Evolutionary conservation across 371 early-diverging fungal species (phyloP).

Genomic region (Cokeromyces recurvatus): DNA sequence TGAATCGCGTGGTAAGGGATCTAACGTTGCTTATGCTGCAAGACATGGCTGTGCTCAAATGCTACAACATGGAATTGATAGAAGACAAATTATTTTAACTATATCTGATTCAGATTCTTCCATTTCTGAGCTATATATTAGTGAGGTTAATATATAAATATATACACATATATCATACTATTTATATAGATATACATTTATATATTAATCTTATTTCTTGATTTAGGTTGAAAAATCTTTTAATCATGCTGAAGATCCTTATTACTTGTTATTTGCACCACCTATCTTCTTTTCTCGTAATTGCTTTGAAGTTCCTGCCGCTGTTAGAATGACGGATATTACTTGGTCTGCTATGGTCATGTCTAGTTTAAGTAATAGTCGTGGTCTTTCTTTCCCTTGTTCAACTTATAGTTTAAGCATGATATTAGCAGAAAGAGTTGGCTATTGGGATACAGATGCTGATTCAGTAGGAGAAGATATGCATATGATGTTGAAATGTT

Average conservation of each 20-base stretch:
- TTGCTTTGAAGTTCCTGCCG: constrained; percentile 64
- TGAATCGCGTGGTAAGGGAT: constrained; percentile 67
- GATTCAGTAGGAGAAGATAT: constrained; percentile 81
- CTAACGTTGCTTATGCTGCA: constrained; percentile 68
- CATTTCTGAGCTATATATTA: constrained; percentile 52
- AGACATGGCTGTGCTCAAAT: constrained; percentile 22
- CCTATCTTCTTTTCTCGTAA: constrained; percentile 76
- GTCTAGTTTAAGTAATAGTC: constrained; percentile 65
- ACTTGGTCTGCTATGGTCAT: constrained; percentile 78
- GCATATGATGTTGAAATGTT: constrained; percentile 83
- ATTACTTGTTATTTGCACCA: constrained; percentile 61
- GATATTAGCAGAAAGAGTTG: constrained; percentile 65
- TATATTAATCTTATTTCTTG: neutral
- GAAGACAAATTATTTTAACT: constrained; percentile 51
- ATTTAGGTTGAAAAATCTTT: constrained; percentile 28
- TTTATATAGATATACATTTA: neutral
- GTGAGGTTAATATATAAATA: neutral
- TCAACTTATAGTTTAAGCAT: constrained; percentile 72
- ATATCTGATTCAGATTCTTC: constrained; percentile 69
- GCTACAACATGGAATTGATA: constrained; percentile 24
- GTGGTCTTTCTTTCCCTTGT: constrained; percentile 68
- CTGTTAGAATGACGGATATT: constrained; percentile 73
- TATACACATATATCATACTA: neutral
- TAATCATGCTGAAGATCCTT: constrained; percentile 29
- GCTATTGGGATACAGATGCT: constrained; percentile 80